Conservation (phyloP, 1,284 basidiomycete species). For the Trichosporon coremiiforme region DNA sequence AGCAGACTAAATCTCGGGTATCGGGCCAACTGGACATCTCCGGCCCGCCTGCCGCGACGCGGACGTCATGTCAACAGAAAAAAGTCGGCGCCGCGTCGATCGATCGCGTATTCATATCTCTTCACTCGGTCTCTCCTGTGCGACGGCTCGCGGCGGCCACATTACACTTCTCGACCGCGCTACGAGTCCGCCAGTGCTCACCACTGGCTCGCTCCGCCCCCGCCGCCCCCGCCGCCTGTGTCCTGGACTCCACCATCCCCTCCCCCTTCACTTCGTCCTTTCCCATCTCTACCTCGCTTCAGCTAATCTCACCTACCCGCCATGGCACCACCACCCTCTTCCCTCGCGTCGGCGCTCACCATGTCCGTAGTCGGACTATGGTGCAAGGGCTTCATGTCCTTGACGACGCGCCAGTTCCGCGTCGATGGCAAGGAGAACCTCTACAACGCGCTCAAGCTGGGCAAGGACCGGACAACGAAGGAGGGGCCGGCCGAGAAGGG, state of each 20-base stretch:
- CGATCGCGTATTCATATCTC: neutral
- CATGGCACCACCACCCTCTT: slow-evolving; percentile 26
- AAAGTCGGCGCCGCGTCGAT: neutral
- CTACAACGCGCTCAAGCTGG: slow-evolving; percentile 61
- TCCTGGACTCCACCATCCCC: too few relatives aligned
- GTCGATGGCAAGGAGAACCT: slow-evolving; percentile 71
- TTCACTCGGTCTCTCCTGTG: too few relatives aligned
- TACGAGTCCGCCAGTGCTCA: too few relatives aligned
- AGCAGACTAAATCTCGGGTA: neutral
- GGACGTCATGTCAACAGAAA: slow-evolving; percentile 14
- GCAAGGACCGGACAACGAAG: slow-evolving; percentile 29
- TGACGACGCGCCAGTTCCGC: slow-evolving; percentile 66
- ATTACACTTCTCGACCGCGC: too few relatives aligned
- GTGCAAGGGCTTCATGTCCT: slow-evolving; percentile 73
- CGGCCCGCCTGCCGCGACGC: neutral
- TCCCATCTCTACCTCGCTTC: too few relatives aligned
- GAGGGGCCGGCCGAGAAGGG: slow-evolving; percentile 21
- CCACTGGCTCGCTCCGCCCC: too few relatives aligned
- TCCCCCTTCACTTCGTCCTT: too few relatives aligned
- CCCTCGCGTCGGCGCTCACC: slow-evolving; percentile 45
- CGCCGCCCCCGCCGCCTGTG: too few relatives aligned
- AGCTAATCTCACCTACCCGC: neutral
- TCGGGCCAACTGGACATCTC: neutral
- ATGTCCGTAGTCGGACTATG: slow-evolving; percentile 63
- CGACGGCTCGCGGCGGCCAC: too few relatives aligned